Base-by-base conservation (phyloP, 2,329 filamentous ascomycete genomes). In the Ceratocystis alfenasii region DNA sequence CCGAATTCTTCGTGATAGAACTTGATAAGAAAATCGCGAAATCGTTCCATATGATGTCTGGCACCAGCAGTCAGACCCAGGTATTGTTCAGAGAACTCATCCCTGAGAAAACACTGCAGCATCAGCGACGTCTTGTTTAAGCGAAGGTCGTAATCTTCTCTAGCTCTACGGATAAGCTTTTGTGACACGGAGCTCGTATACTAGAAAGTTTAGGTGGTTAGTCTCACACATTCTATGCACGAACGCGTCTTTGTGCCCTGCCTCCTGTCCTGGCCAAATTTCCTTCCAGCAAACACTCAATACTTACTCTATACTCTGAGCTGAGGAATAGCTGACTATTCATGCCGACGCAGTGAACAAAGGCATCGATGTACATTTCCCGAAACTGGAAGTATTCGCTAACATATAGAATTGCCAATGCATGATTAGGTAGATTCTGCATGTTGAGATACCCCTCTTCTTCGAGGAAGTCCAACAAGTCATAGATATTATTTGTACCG, bases 311-410 rank as follows among this genome's bases (percentile, higher is more conserved):
- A 68, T 85, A 88, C 68, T 88, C 87, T 1, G 79, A 73, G 69
- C 80, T 82, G 5, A 75, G 71, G 50, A 78, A 76, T 4, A 92
- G 68, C 30, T 77, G 77, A 22, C 87, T 83, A 68, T 81, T 82
- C 88, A 93, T 91, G 55, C 89, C 89, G 45, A 87, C 86, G 71
- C 88, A 90, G 71, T 94, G 89, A 15, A 83, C 80, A 74, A 92
- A 90, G 0, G 89, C 85, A 71, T 89, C 82, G 10, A 85, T 80
- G 78, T 89, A 93, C 12, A 89, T 74, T n/a, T 84, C 80, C 64
- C 77, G 78, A 30, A 87, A 74, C 63, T 82, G 80, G 69, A 85
- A 86, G 25, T 79, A 76, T 71, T 93, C 89, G 1, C 87, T 85
- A 55, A 90, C 80, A 63, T 82, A 81, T 12, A 93, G 75, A 57